Evolutionary conservation across 139 green algal species (phyloP), one percentile per base, ranked within the genome.

Genomic region (Desmodesmus armatus): DNA sequence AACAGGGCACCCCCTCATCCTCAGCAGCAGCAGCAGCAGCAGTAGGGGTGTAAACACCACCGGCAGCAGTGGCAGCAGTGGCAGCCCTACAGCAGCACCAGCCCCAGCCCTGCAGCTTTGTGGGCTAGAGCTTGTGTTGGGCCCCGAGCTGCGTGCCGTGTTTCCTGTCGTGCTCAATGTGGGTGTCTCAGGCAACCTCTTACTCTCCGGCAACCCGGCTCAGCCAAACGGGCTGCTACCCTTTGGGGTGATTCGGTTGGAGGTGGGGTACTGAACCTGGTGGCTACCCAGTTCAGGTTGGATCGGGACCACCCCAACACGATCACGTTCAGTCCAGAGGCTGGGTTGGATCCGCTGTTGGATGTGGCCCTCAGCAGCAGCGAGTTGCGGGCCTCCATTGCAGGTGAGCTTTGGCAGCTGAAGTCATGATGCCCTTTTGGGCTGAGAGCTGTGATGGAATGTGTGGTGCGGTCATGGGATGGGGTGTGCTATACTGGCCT

Each of bases 101-200:
- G 74, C 49, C 31, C 35, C 89, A 96, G 66, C 72, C 33, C 78
- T 93, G 85, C 33, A 71, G 74, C 86, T 93, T 73, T 51, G n/a
- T 3, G 76, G 84, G 2, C 55, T 93, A 55, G 60, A 88, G 70
- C 67, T 99, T 25, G 72, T 87, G 49, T 89, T 99, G 72, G 96
- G 96, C 1, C 96, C 96, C 2, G 96, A 99, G 78, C 91, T 99
- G 80, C 81, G 95, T 1, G 93, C 94, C 3, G 84, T 96, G 73
- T 98, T 98, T 88, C 97, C 97, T 3, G 91, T 99, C 51, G 95
- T 99, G 62, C 87, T 99, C 67, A 98, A 98, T 86, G 93, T 99
- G 83, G 90, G 87, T 5, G 83, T 98, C 3, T 78, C 74, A 39
- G 70, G 97, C 88, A 21, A 95, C 71, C 67, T 98, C 35, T 85